Evolutionary conservation across 169 alveolate genomes (phyloP), one percentile per base, ranked within the genome.

Genomic region (Plasmodium falciparum): DNA sequence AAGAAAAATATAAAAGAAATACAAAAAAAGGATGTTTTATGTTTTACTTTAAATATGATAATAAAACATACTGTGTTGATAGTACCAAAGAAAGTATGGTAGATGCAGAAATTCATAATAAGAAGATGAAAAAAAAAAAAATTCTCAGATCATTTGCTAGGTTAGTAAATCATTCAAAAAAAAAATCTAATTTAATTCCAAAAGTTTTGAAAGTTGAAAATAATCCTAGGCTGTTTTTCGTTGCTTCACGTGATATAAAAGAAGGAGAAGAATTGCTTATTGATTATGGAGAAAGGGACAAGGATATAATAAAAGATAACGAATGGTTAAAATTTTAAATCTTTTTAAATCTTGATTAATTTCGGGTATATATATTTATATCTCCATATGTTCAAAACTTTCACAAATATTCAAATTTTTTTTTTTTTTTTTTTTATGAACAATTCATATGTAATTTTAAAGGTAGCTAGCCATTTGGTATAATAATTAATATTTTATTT

Each of bases 261-360:
- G 88, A 96, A 73, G 97, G 97, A 5, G 98, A 96, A 70, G 98
- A 96, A 76, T 93, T 96, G 20, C 93, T 96, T 66, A 94, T 96
- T 15, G 98, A 96, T 88, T 95, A 96, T 92, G 98, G 98, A 8
- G 98, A 95, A 56, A 88, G 97, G 22, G 95, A 95, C 47, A 96
- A 97, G 5, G 93, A 88, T 15, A 93, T 95, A 3, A 96, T 95
- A 69, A 89, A 92, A 88, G 93, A 92, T 50, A 92, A 96, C 52
- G 97, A 97, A 15, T 96, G 98, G 98, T 86, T 96, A 24, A 93
- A 91, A 52, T 33, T 39, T 39, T 39, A 39, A 39, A 5, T 39
- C 47, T 39, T 39, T 39, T 5, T 39, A 29, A 29, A 39, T 39
- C 7, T 5, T 39, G 47, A 61, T 17, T 92, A 72, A 66, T 4